Conservation (phyloP, 2,329 filamentous ascomycete genomes). For the Neopestalotiopsis sp. region DNA sequence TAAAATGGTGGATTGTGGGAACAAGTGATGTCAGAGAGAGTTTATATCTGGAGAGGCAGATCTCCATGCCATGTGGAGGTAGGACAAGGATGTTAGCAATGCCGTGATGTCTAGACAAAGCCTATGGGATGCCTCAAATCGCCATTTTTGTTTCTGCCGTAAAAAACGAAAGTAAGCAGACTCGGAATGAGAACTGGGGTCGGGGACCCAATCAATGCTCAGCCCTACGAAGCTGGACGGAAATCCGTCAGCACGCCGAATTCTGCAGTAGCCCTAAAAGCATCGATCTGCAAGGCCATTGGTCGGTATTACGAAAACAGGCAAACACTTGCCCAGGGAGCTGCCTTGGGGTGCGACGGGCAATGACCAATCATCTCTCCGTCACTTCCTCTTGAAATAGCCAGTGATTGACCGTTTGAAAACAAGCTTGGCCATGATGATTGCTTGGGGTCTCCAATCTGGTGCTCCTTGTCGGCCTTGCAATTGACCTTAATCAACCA, state of each 20-base stretch:
- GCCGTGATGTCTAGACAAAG: neutral
- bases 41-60: too few species aligned
- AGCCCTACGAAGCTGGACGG: neutral
- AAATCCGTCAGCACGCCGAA: neutral
- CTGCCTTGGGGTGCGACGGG: too few species aligned
- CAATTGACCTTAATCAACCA: too few species aligned
- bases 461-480: too few species aligned
- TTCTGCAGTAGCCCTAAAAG: conserved; percentile 9
- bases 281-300: neutral
- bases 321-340: neutral
- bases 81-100: neutral
- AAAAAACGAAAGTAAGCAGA: neutral
- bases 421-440: too few species aligned
- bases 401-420: too few species aligned
- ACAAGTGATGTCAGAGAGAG: too few species aligned
- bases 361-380: too few species aligned
- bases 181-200: neutral
- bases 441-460: too few species aligned
- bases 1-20: neutral
- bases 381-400: too few species aligned
- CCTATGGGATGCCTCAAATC: neutral
- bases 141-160: neutral
- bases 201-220: neutral
- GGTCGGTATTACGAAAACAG: neutral
- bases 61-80: neutral